These are phyloP conservation scores for Lentinula lateritia DNA, from an alignment of 768 basidiomycete species.

Conservation along the genomic window DNA sequence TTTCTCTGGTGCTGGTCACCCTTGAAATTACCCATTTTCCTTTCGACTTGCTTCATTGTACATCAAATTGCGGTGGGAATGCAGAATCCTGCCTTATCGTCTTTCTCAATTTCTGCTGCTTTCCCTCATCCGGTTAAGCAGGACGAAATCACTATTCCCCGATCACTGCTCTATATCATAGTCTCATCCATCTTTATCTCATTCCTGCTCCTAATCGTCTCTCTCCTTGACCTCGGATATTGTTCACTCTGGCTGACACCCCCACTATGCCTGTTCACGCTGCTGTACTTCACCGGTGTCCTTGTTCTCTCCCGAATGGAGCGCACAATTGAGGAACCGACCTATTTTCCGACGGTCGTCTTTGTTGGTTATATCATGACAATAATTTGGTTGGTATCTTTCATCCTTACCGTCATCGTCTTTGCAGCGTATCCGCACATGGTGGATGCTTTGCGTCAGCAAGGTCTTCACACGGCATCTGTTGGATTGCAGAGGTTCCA, in stretches of 20 bases:
- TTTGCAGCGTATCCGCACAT: conserved; percentile 13
- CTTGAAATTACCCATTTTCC: neutral
- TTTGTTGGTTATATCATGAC: conserved; percentile 25
- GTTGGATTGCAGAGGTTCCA: conserved; percentile 23
- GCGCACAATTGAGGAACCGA: conserved; percentile 19
- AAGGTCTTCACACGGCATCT: conserved; percentile 21
- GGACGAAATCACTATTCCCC: conserved; percentile 14
- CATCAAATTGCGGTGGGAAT: neutral
- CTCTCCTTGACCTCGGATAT: conserved; percentile 27
- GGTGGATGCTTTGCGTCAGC: conserved; percentile 13
- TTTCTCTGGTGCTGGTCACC: conserved; percentile 23
- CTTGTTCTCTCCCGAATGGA: conserved; percentile 20
- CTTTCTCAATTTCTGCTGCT: neutral
- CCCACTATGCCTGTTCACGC: conserved; percentile 22
- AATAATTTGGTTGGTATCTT: conserved; percentile 24
- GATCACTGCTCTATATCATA: conserved; percentile 22
- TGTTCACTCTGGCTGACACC: conserved; percentile 28
- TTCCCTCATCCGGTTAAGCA: conserved; percentile 7
- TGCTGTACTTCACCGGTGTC: conserved; percentile 22
- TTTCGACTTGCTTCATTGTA: neutral
- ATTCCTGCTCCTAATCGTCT: conserved; percentile 21
- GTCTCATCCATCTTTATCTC: conserved; percentile 20
- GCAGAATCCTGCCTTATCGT: conserved; percentile 4
- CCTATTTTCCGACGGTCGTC: conserved; percentile 26
- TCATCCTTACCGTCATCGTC: conserved; percentile 22